These are phyloP conservation scores for Backusella sp. DNA, from an alignment of 192 early-diverging fungal species.

Conservation along the genomic window DNA sequence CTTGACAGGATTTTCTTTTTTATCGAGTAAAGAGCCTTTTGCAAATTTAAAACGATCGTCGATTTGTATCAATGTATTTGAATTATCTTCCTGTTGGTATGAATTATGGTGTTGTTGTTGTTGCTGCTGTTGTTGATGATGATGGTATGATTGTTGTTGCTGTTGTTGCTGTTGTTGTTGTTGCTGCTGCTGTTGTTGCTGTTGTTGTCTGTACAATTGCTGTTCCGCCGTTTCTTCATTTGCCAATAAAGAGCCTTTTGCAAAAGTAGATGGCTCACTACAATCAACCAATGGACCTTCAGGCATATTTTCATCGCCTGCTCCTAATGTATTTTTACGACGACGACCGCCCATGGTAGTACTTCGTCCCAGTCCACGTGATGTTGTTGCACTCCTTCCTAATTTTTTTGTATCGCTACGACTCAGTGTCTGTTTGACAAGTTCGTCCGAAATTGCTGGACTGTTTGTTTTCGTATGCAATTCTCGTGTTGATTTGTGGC, in stretches of 20 bases:
- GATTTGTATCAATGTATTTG: constrained; percentile 23
- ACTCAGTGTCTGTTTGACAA: not conserved
- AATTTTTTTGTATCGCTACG: not conserved
- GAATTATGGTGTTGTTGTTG: not conserved
- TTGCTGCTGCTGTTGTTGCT: not conserved
- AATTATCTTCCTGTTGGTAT: not conserved
- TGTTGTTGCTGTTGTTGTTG: not conserved
- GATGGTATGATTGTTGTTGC: not conserved
- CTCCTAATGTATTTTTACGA: constrained; percentile 3
- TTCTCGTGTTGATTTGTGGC: constrained; percentile 13
- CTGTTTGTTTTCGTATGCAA: not conserved
- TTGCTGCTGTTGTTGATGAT: not conserved
- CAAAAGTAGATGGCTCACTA: constrained; percentile 15
- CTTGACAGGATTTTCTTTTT: not conserved
- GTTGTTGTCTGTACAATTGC: not conserved
- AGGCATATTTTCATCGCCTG: not conserved
- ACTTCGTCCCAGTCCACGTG: not conserved
- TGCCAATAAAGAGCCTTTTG: constrained; percentile 24
- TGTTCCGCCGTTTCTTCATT: constrained; percentile 8
- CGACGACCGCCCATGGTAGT: not conserved
- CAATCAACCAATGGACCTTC: constrained; percentile 16
- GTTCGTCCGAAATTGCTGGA: not conserved
- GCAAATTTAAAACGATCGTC: constrained; percentile 21
- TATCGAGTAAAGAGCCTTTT: constrained; percentile 28
- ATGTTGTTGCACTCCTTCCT: constrained; percentile 6